Base-by-base conservation (phyloP, 2,329 filamentous ascomycete genomes). In the Botrytis medusae region DNA sequence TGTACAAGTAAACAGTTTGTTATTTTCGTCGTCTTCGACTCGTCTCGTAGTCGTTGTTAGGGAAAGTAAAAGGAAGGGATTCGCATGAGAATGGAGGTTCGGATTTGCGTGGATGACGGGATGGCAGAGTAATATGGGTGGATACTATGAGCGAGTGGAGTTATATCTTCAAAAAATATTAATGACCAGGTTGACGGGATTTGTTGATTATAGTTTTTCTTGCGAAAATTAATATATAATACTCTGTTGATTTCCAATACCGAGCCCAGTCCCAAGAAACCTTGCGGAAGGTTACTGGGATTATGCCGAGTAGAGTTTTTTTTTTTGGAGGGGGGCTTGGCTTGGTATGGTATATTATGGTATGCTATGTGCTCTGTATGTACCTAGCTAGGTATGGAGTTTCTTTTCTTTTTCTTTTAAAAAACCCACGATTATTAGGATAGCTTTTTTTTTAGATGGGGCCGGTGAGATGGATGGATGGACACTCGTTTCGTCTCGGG, bases 251-350 rank as follows among this genome's bases (percentile, higher is more conserved):
- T 54, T 62, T 62, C 32, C 34, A 62, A 62, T 42, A n/a, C 34
- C 34, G 60, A 62, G 60, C 37, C 34, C n/a, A 18, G 37, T 42
- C 25, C 60, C 34, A 40, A n/a, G 60, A 40, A 44, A 44, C 37
- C 37, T 63, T 29, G 40, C 61, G 37, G 40, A 29, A 16, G 37
- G n/a, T 6, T 20, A 20, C 61, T 44, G 4, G 37, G 37, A 63
- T 63, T 44, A 63, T 63, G 40, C 61, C 61, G 16, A 63, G 25
- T 44, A 40, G 12, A 62, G 34, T 62, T 62, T 62, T 40, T 61
- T 22, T 10, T 22, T 29, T 57, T 16, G 22, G 14, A 7, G n/a
- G 51, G 8, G 48, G 51, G 51, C 51, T 16, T 16, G 51, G 51
- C 51, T 29, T 29, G n/a, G 51, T 32, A 44, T 44, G 42, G 20